phyloP scores from a whole-genome alignment of 257 asterid genomes.

The Solanum raphanifolium region DNA sequence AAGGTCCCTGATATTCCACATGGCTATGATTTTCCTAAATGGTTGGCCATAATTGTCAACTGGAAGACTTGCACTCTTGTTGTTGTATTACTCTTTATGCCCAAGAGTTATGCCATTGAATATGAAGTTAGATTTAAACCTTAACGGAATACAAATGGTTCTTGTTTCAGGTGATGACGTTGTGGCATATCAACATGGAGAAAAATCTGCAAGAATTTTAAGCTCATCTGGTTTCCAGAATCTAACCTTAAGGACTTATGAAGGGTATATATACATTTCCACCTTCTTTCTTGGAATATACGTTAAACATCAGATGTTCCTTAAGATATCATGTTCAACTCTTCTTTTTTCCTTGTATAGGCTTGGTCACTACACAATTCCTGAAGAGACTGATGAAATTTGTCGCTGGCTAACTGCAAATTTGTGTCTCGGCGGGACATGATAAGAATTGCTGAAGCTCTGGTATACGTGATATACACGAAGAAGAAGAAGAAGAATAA shows the following conservation, averaged over 20 bases:
- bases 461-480: neutral
- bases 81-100: neutral
- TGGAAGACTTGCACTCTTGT: neutral
- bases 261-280: slow-evolving; percentile 33
- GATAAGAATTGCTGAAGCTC: neutral
- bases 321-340: neutral
- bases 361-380: slow-evolving; percentile 69
- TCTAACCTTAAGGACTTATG: slow-evolving; percentile 44
- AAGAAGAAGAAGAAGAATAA: neutral
- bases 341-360: slow-evolving; percentile 14
- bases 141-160: neutral
- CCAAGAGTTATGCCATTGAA: neutral
- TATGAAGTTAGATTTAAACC: neutral
- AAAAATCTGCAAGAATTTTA: slow-evolving; percentile 44
- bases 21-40: neutral
- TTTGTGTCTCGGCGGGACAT: slow-evolving; percentile 48
- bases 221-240: slow-evolving; percentile 47
- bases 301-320: neutral
- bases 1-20: neutral
- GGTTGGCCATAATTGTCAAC: neutral
- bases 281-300: neutral
- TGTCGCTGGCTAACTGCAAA: slow-evolving; percentile 46
- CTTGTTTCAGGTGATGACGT: slow-evolving; percentile 69
- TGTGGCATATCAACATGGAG: slow-evolving; percentile 61
- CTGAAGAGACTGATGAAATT: slow-evolving; percentile 58